Evolutionary conservation across 352 stramenopile genomes (phyloP).

Genomic region (Pythium aphanidermatum): DNA sequence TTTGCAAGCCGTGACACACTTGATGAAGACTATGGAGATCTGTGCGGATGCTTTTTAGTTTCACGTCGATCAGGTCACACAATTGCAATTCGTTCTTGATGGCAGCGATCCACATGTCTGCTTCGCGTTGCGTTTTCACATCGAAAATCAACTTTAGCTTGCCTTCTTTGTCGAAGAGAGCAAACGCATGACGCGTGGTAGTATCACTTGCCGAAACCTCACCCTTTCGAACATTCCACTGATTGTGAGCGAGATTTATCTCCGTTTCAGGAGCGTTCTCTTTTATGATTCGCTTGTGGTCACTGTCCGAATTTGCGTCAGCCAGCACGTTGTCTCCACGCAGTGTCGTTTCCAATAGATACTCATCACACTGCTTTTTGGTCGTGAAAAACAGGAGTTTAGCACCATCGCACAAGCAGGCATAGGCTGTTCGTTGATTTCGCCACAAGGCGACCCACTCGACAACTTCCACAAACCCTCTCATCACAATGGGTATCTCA

Average conservation of each 20-base stretch:
- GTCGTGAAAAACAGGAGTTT: conserved; percentile 49
- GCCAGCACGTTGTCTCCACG: background rate
- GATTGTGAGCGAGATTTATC: conserved; percentile 35
- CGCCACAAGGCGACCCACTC: conserved; percentile 68
- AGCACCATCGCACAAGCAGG: conserved; percentile 56
- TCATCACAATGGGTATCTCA: conserved; percentile 23
- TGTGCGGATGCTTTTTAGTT: background rate
- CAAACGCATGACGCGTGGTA: conserved; percentile 44
- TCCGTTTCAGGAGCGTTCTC: conserved; percentile 30
- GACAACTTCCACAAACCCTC: conserved; percentile 47
- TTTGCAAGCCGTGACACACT: too few species aligned
- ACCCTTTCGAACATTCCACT: conserved; percentile 47
- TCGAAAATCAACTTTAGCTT: conserved; percentile 49
- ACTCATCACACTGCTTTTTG: conserved; percentile 40
- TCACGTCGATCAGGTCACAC: conserved; percentile 7
- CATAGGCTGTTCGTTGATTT: conserved; percentile 47
- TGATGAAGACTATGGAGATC: too few species aligned
- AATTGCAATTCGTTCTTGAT: conserved; percentile 41
- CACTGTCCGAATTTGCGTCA: conserved; percentile 6
- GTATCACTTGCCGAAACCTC: conserved; percentile 6
- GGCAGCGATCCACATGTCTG: conserved; percentile 31
- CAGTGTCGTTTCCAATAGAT: conserved; percentile 38
- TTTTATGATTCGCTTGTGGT: conserved; percentile 40
- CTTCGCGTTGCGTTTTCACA: conserved; percentile 30
- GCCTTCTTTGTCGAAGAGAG: conserved; percentile 46